Percentiles rank a stretch among this genome's conserved stretches.
Evolutionary conservation across 768 basidiomycete species (phyloP).

Genomic region (Lactarius hengduanensis): DNA sequence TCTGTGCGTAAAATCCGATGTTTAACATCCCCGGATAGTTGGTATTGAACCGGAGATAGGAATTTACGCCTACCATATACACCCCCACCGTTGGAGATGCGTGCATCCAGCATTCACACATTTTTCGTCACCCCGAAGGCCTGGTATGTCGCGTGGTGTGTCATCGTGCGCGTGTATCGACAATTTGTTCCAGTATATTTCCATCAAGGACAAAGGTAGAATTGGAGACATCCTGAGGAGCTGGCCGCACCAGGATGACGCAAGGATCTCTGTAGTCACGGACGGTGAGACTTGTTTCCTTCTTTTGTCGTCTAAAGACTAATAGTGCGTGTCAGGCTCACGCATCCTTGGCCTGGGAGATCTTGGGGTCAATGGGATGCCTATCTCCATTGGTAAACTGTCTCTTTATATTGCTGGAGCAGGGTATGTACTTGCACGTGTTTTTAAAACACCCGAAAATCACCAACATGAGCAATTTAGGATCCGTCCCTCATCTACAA

Average conservation of each 20-base stretch:
- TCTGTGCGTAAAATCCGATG: slow-evolving; percentile 41
- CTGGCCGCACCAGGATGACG: slow-evolving; percentile 70
- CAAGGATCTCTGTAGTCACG: slow-evolving; percentile 90
- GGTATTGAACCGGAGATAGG: slow-evolving; percentile 34
- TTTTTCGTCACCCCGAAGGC: slow-evolving; percentile 73
- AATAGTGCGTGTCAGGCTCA: slow-evolving; percentile 51
- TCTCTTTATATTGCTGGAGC: slow-evolving; percentile 89
- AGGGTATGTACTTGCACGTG: slow-evolving; percentile 50
- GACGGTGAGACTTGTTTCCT: slow-evolving; percentile 54
- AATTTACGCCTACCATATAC: slow-evolving; percentile 78
- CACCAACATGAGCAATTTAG: slow-evolving; percentile 37
- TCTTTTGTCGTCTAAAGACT: neutral
- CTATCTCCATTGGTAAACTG: slow-evolving; percentile 89
- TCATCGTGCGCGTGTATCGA: neutral
- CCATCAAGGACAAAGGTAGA: slow-evolving; percentile 79
- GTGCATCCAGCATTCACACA: slow-evolving; percentile 79
- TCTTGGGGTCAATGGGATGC: slow-evolving; percentile 81
- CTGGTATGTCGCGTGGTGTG: slow-evolving; percentile 41
- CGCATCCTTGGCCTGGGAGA: slow-evolving; percentile 89
- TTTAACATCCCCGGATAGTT: slow-evolving; percentile 9
- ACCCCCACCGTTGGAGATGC: slow-evolving; percentile 93
- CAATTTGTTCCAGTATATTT: slow-evolving; percentile 55
- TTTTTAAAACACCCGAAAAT: slow-evolving; percentile 1
- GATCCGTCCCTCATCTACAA: slow-evolving; percentile 71
- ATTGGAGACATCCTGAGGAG: slow-evolving; percentile 66